phyloP scores from a whole-genome alignment of 495 filamentous ascomycete species.

The Lasiosphaeria hispida region DNA sequence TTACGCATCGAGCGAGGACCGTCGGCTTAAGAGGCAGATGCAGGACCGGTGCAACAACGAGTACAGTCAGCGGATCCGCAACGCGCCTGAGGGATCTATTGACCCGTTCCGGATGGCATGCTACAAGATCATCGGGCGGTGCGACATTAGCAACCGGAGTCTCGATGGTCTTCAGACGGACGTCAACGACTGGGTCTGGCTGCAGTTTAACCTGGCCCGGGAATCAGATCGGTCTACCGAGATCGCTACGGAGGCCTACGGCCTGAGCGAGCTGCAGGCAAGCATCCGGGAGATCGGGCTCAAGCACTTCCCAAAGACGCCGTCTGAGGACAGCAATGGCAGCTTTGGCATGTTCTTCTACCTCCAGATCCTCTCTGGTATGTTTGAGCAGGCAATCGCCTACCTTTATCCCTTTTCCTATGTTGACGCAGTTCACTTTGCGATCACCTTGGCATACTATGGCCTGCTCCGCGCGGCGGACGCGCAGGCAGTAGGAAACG shows the following conservation, averaged over 20 bases:
- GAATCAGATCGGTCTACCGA: conserved; percentile 82
- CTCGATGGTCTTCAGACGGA: conserved; percentile 77
- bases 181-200: conserved; percentile 95
- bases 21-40: conserved; percentile 69
- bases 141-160: conserved; percentile 76
- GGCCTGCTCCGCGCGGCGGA: conserved; percentile 84
- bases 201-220: conserved; percentile 88
- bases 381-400: conserved; percentile 92
- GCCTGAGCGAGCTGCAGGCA: conserved; percentile 79
- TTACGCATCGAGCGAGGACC: conserved; percentile 68
- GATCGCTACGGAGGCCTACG: conserved; percentile 82
- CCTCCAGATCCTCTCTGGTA: conserved; percentile 81
- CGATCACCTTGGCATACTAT: conserved; percentile 85
- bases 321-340: conserved; percentile 63
- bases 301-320: conserved; percentile 74
- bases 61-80: conserved; percentile 77
- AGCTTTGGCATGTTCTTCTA: conserved; percentile 90
- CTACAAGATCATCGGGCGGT: conserved; percentile 95
- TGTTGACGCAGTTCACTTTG: conserved; percentile 91
- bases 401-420: conserved; percentile 88
- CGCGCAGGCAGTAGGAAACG: conserved; percentile 63
- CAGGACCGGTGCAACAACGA: conserved; percentile 85
- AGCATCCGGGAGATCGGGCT: conserved; percentile 84
- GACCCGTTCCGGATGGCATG: conserved; percentile 97
- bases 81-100: conserved; percentile 79